Conservation (phyloP, 805 yeast genomes). For the Debaryomyces maramus region DNA sequence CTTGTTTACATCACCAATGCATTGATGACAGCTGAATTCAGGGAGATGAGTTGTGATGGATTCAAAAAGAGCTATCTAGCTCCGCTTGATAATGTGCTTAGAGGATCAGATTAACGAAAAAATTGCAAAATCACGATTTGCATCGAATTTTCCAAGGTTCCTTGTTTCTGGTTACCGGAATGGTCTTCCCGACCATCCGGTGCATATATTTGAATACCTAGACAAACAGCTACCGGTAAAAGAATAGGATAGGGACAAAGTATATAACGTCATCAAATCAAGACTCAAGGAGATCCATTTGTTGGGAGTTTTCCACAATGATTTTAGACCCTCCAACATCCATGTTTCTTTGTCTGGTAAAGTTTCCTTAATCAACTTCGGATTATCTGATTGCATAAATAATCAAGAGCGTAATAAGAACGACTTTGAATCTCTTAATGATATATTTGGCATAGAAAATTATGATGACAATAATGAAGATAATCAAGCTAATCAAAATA, state of each 20-base stretch:
- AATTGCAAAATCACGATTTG: constrained; percentile 5
- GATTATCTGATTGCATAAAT: constrained; percentile 4
- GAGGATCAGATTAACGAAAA: constrained; percentile 4
- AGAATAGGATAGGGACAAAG: constrained; percentile 4
- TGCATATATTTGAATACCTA: constrained; percentile 8
- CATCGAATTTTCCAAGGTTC: constrained; percentile 6
- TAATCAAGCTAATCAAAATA: not conserved
- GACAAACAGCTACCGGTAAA: constrained; percentile 3
- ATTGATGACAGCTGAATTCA: no score
- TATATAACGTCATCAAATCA: constrained; percentile 4
- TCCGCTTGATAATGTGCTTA: no score
- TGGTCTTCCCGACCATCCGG: constrained; percentile 4
- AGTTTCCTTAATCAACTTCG: constrained; percentile 6
- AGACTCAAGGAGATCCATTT: constrained; percentile 6
- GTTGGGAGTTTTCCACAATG: constrained; percentile 5
- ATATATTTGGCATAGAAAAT: not conserved
- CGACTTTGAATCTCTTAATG: constrained; percentile 4
- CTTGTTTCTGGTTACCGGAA: constrained; percentile 5
- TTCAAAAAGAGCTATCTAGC: no score
- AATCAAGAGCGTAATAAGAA: constrained; percentile 3
- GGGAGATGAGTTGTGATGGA: no score
- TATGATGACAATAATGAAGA: not conserved
- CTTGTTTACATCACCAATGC: no score
- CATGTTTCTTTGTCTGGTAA: constrained; percentile 4
- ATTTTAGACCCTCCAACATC: constrained; percentile 4